Evolutionary conservation across 176 grass and related monocot species (phyloP), one percentile per base, ranked within the genome.

Genomic region (Thalia dealbata): DNA sequence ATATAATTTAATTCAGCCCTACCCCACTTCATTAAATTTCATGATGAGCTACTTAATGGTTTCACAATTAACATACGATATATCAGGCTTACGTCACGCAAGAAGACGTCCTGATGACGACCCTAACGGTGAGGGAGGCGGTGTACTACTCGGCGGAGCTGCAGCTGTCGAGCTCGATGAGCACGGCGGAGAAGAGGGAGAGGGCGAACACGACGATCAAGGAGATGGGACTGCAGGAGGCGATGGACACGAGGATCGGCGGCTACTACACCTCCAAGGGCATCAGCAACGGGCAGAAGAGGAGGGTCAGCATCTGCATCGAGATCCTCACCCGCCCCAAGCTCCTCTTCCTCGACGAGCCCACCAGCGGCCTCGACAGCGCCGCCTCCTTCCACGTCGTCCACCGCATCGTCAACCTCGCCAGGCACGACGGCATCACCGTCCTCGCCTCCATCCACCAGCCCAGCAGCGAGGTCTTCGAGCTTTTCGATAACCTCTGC

Each of bases 71-170:
- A n/a, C n/a, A n/a, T n/a, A n/a, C 18, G 14, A 55, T 41, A 12
- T 42, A 52, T n/a, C 64, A 91, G 89, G 93, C 93, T 30, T 92
- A 96, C 75, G 93, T 96, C 22, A 96, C 84, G 8, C 93, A 90
- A 88, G 93, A 96, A 22, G 89, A 96, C 29, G 87, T 96, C 52
- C 75, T 92, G 72, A 88, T 92, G 89, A 92, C 82, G 89, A 96
- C n/a, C n/a, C n/a, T n/a, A n/a, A n/a, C n/a, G n/a, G n/a, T n/a
- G n/a, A n/a, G n/a, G n/a, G n/a, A n/a, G 74, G 85, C 77, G 3
- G 87, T 92, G 70, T 78, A 58, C 55, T 91, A 97, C 93, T 92
- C 93, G 15, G 87, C 85, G 15, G 61, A 74, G 63, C 87, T 97
- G 13, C 93, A 97, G 85, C 78, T 97, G 16, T 90, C 87, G 2